A percentile compares a stretch with the other conserved stretches of the same genome.
phyloP scores from a whole-genome alignment of 257 asterid species.

The Nicotiana paniculata region DNA sequence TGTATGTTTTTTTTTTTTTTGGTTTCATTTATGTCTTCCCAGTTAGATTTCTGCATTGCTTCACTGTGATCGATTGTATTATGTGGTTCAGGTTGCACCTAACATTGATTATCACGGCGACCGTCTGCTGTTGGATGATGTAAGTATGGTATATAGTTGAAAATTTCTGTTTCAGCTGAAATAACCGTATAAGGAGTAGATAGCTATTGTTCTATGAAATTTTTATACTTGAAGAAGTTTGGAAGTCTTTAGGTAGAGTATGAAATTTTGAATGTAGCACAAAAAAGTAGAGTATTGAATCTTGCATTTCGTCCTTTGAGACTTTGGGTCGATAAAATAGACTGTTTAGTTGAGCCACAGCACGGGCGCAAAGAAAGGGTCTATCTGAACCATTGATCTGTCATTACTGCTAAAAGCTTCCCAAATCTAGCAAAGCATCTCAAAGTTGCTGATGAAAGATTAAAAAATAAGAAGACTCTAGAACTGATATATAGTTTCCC shows the following conservation, averaged over 20 bases:
- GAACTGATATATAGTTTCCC: neutral
- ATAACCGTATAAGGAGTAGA: too few species aligned
- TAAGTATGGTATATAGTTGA: constrained; percentile 35
- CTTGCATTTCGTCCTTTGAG: neutral
- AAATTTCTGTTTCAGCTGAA: constrained; percentile 9
- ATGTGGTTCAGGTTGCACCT: constrained; percentile 69
- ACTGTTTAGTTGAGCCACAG: neutral
- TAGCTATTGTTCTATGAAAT: neutral
- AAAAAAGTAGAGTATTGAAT: too few species aligned
- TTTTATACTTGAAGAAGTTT: neutral
- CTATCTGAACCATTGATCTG: neutral
- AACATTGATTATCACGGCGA: constrained; percentile 87
- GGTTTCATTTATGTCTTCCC: neutral
- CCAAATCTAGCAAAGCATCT: neutral
- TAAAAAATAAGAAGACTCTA: neutral
- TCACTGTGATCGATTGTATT: constrained; percentile 10
- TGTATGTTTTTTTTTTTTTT: constrained; percentile 39
- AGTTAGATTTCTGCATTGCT: neutral
- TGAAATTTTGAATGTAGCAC: neutral
- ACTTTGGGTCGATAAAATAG: neutral
- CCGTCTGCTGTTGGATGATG: constrained; percentile 99
- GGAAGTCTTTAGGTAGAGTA: neutral
- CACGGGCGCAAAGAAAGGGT: neutral
- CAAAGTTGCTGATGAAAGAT: neutral
- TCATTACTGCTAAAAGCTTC: neutral